Base-by-base conservation (phyloP, 495 filamentous ascomycete species). In the Amphirosellinia nigrospora region DNA sequence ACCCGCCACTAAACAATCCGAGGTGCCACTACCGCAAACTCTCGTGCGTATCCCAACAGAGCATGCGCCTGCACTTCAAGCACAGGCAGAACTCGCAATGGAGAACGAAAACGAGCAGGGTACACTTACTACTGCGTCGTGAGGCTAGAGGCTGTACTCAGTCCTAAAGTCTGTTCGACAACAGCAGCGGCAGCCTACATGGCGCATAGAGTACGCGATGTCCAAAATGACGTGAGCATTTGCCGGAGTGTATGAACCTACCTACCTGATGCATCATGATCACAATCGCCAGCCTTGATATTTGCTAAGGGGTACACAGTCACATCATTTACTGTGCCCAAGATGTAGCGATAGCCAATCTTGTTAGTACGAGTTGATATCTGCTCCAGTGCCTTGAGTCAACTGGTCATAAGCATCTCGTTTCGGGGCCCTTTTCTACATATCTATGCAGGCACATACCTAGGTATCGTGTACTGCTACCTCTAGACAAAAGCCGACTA, bases 31-130 rank as follows among this genome's bases (percentile, higher is more conserved):
- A 71, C 93, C 93, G 5, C 91, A 93, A 76, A 94, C 93, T 8
- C 85, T 96, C 10, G 93, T 96, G 39, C 85, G 93, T 61, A 93
- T 95, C 72, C 93, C 93, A 0, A 89, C 89, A 21, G 85, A 93
- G 64, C 88, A 91, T 78, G 86, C 85, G 45, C 85, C 86, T 28
- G 79, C 84, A 19, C 71, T 88, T n/a, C 86, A 88, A 68, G 84
- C 85, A 39, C 77, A 85, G 43, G 77, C 84, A 13, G 84, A 86
- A 21, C 80, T 72, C 8, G 79, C 75, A 6, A 73, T 79, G 68
- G 83, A 82, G 71, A 80, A 78, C 48, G 78, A 82, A 70, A 79
- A 78, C 52, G 78, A 80, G 28, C 69, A 73, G 41, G 19, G 30
- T 3, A 76, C 71, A 23, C 63, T 70, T 52, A 71, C 70, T 13